These are phyloP conservation scores for Blastomyces gilchristii DNA, from an alignment of 2,329 filamentous ascomycete species.

Conservation along the genomic window DNA sequence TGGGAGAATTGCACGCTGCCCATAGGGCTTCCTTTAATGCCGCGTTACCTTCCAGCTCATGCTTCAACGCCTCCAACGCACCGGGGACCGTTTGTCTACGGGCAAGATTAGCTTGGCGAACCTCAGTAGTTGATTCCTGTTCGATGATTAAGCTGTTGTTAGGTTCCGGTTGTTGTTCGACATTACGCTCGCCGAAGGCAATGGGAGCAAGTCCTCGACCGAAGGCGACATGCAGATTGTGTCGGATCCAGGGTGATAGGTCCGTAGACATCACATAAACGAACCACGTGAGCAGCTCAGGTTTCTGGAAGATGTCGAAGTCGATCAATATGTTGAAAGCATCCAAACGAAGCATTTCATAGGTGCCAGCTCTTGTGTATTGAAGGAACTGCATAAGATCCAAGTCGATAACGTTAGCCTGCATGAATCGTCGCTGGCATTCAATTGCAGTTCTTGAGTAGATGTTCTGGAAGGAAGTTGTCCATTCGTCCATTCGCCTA, in stretches of 20 bases:
- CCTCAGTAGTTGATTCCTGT: constrained; percentile 42
- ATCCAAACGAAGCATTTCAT: constrained; percentile 49
- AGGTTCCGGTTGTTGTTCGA: constrained; percentile 22
- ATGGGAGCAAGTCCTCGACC: constrained; percentile 48
- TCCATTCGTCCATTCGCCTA: constrained; percentile 56
- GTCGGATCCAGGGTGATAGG: constrained; percentile 48
- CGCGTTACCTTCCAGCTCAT: constrained; percentile 41
- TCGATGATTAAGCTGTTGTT: constrained; percentile 46
- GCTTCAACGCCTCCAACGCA: constrained; percentile 47
- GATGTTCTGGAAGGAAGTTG: constrained; percentile 54
- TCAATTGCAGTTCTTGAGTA: constrained; percentile 52
- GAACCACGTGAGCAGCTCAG: constrained; percentile 46
- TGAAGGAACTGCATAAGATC: constrained; percentile 50
- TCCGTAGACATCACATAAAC: constrained; percentile 48
- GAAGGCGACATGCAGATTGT: constrained; percentile 43
- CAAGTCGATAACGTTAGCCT: constrained; percentile 43
- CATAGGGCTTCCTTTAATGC: constrained; percentile 46
- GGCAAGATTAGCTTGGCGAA: constrained; percentile 44
- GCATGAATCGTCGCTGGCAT: constrained; percentile 48
- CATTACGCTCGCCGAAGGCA: constrained; percentile 45
- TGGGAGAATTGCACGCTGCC: constrained; percentile 45
- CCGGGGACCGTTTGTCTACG: constrained; percentile 49
- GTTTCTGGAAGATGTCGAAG: constrained; percentile 43
- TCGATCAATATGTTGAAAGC: constrained; percentile 51
- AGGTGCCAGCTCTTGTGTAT: constrained; percentile 50